These are phyloP conservation scores for Serpula lacrymans DNA, from an alignment of 768 basidiomycete species.

Conservation along the genomic window DNA sequence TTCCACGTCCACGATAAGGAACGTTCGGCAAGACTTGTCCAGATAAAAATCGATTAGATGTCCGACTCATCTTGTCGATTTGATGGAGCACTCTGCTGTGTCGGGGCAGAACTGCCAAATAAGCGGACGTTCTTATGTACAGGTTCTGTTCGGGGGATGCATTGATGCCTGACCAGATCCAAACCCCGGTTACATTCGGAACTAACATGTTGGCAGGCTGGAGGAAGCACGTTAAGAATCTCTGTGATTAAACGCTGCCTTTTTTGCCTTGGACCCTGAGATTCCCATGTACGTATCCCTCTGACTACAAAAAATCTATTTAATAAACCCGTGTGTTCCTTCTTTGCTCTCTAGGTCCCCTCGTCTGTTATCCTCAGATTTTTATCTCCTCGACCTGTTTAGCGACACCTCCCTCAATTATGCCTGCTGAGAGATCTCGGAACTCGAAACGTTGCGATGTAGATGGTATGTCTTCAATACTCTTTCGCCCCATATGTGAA, in stretches of 20 bases:
- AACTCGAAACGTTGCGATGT: constrained; percentile 30
- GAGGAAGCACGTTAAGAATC: constrained; percentile 9
- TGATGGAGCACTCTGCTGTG: constrained; percentile 6
- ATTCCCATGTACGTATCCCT: constrained; percentile 32
- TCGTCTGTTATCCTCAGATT: too few species aligned
- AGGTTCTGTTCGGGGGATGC: background rate
- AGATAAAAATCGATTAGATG: constrained; percentile 7
- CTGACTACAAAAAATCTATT: constrained; percentile 27
- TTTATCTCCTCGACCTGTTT: constrained; percentile 6
- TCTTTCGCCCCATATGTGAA: constrained; percentile 1
- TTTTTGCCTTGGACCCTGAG: constrained; percentile 28
- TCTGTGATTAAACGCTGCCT: constrained; percentile 23
- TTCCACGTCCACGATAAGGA: background rate
- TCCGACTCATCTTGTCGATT: constrained; percentile 2
- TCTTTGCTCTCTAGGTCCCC: constrained; percentile 17
- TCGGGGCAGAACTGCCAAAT: constrained; percentile 18
- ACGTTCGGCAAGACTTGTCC: background rate
- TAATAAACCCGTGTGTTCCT: constrained; percentile 15
- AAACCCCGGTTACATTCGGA: constrained; percentile 18
- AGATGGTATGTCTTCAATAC: constrained; percentile 31
- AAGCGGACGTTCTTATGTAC: background rate
- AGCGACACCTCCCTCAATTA: constrained; percentile 28
- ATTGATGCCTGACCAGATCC: constrained; percentile 15
- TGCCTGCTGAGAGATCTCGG: constrained; percentile 49
- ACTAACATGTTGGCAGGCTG: constrained; percentile 13